Conservation (phyloP, 179 eudicot species). For the Nepenthes alata region DNA sequence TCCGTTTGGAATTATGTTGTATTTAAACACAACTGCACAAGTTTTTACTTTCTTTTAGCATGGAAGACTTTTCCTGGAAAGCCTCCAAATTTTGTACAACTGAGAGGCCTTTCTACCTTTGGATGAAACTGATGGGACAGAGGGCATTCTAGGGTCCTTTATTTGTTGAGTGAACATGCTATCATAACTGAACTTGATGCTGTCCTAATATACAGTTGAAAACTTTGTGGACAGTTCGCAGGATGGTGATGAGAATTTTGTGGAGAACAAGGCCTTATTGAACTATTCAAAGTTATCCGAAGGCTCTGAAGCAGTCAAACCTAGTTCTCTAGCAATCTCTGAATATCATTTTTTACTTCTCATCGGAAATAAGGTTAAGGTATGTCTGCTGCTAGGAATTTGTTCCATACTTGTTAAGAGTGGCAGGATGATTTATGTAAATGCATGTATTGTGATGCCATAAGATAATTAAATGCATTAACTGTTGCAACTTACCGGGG, state of each 20-base stretch:
- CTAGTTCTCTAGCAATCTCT: constrained; percentile 78
- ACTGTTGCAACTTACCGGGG: not conserved
- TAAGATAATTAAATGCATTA: not conserved
- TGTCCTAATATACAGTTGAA: not conserved
- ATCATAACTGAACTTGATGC: not conserved
- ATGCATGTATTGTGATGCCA: no score
- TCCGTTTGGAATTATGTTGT: no score
- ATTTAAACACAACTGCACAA: no score
- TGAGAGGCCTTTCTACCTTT: not conserved
- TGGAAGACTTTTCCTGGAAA: no score
- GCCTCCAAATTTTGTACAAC: no score
- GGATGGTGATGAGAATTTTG: constrained; percentile 89
- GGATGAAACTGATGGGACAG: not conserved
- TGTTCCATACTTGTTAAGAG: not conserved
- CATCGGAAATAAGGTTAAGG: constrained; percentile 93
- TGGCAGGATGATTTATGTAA: no score
- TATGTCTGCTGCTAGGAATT: constrained; percentile 16
- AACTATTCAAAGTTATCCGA: constrained; percentile 76
- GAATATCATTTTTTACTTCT: constrained; percentile 92
- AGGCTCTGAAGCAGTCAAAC: constrained; percentile 64
- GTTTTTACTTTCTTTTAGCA: no score
- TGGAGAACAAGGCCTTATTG: constrained; percentile 94
- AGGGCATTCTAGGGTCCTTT: no score
- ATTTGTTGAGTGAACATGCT: no score
- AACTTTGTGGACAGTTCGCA: constrained; percentile 44